Conservation (phyloP, 2,329 filamentous ascomycete species). For the Gremmenia infestans region DNA sequence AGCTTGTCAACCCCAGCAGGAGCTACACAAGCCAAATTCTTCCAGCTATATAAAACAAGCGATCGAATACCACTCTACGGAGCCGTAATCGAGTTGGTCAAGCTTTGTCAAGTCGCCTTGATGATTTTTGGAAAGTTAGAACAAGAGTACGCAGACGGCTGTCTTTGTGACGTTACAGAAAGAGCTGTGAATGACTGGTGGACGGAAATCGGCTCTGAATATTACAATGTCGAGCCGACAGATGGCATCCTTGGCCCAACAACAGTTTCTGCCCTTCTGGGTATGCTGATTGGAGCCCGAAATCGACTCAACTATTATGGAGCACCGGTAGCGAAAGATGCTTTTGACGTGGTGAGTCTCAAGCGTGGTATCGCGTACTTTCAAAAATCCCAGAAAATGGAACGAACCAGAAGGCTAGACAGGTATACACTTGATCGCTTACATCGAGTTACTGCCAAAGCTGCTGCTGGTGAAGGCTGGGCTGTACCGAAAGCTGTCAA, state of each 20-base stretch:
- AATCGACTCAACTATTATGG: conserved; percentile 84
- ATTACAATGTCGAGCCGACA: conserved; percentile 87
- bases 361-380: conserved; percentile 84
- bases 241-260: conserved; percentile 91
- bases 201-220: conserved; percentile 85
- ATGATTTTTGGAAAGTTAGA: conserved; percentile 83
- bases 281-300: conserved; percentile 81
- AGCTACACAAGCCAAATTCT: conserved; percentile 85
- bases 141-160: conserved; percentile 83
- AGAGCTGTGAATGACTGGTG: conserved; percentile 91
- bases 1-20: conserved; percentile 72
- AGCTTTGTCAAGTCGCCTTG: conserved; percentile 83
- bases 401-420: conserved; percentile 73
- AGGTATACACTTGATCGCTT: conserved; percentile 76
- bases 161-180: conserved; percentile 91
- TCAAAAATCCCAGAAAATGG: conserved; percentile 81
- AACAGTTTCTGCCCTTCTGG: conserved; percentile 81
- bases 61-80: conserved; percentile 74
- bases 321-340: conserved; percentile 81
- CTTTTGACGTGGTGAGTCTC: conserved; percentile 77
- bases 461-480: conserved; percentile 84
- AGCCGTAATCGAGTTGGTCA: conserved; percentile 83
- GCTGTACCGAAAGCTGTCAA: conserved; percentile 91
- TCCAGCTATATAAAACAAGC: conserved; percentile 82
- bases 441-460: conserved; percentile 81